These are phyloP conservation scores for Lentinus brumalis DNA, from an alignment of 768 basidiomycete genomes.

Conservation along the genomic window DNA sequence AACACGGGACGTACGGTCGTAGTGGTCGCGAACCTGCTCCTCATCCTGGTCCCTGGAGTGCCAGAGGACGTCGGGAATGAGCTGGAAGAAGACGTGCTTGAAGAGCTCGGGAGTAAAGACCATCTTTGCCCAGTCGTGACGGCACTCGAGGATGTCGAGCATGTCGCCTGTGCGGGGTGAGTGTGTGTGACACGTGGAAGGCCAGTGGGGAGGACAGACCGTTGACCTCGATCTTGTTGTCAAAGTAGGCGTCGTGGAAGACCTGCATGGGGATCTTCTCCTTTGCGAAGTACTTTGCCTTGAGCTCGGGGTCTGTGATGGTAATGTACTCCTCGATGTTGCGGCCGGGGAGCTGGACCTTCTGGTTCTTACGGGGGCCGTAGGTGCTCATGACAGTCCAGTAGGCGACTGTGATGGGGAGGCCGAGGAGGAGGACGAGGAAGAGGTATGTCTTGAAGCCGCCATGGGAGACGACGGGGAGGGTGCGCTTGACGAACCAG, in stretches of 20 bases:
- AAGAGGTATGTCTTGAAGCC: slow-evolving; percentile 88
- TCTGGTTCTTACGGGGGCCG: slow-evolving; percentile 80
- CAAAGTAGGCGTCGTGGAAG: slow-evolving; percentile 97
- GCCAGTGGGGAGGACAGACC: slow-evolving; percentile 47
- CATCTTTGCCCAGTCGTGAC: slow-evolving; percentile 96
- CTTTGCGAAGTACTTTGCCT: slow-evolving; percentile 75
- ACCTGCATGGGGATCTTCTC: slow-evolving; percentile 97
- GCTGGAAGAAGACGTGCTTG: slow-evolving; percentile 85
- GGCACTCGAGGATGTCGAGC: slow-evolving; percentile 88
- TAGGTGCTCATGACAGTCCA: slow-evolving; percentile 88
- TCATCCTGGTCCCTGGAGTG: slow-evolving; percentile 93
- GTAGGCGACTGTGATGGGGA: slow-evolving; percentile 82
- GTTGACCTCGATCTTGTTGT: slow-evolving; percentile 94
- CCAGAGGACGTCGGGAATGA: slow-evolving; percentile 92
- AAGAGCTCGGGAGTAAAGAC: slow-evolving; percentile 88
- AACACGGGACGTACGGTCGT: slow-evolving; percentile 68
- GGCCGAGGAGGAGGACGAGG: slow-evolving; percentile 69
- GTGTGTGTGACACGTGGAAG: slow-evolving; percentile 8
- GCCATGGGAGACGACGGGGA: slow-evolving; percentile 81
- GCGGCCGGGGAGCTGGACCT: slow-evolving; percentile 81
- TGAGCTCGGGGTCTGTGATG: slow-evolving; percentile 83
- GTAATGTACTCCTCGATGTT: slow-evolving; percentile 89
- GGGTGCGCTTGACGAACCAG: slow-evolving; percentile 77
- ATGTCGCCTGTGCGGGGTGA: slow-evolving; percentile 69
- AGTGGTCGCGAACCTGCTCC: slow-evolving; percentile 94